phyloP scores from a whole-genome alignment of 148 eudicot species.

The Limonium bicolor region DNA sequence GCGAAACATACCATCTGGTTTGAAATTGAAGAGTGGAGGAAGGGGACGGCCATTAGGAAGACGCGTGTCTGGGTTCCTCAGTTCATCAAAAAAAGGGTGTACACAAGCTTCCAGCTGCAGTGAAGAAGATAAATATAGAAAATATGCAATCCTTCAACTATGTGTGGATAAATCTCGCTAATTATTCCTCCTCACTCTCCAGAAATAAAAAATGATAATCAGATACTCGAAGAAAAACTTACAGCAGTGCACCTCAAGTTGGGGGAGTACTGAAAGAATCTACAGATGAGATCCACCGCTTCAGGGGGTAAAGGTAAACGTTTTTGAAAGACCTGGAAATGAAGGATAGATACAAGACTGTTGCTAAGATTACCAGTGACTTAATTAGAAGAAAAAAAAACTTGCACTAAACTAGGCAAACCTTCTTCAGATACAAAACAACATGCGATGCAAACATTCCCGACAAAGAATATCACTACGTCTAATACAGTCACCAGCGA shows the following conservation, averaged over 20 bases:
- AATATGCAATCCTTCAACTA: background rate
- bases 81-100: conserved; percentile 58
- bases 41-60: conserved; percentile 32
- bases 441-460: too few species aligned
- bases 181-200: too few species aligned
- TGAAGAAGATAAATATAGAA: background rate
- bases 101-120: conserved; percentile 54
- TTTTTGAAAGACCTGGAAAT: conserved; percentile 86
- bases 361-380: too few species aligned
- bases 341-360: too few species aligned
- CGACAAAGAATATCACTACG: too few species aligned
- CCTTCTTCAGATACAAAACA: too few species aligned
- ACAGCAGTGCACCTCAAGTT: conserved; percentile 97
- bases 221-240: conserved; percentile 31
- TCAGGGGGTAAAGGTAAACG: conserved; percentile 97
- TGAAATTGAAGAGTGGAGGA: conserved; percentile 5
- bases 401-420: too few species aligned
- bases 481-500: too few species aligned
- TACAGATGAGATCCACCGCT: conserved; percentile 92
- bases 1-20: conserved; percentile 1
- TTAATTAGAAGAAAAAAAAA: too few species aligned
- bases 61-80: conserved; percentile 52
- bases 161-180: too few species aligned
- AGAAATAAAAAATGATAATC: too few species aligned
- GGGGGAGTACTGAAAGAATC: conserved; percentile 98